Percentiles rank a stretch among this genome's conserved stretches.
phyloP scores from a whole-genome alignment of 768 basidiomycete genomes.

The Phlegmacium glaucopus region DNA sequence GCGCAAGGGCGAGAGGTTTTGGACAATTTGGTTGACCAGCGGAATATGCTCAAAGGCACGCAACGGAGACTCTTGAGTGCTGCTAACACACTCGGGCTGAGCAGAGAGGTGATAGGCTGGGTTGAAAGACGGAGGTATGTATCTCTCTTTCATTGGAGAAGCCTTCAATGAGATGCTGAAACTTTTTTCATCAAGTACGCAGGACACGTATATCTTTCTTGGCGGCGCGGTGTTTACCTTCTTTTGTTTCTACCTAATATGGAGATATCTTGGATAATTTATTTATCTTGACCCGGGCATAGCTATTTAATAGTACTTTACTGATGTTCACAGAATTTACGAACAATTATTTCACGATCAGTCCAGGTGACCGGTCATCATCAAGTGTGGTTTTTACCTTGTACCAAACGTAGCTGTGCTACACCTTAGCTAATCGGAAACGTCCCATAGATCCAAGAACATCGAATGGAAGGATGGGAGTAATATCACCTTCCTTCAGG shows the following conservation, averaged over 20 bases:
- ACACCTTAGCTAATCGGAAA: no score
- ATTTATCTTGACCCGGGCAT: slow-evolving; percentile 6
- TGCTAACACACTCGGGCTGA: slow-evolving; percentile 92
- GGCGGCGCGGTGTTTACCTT: slow-evolving; percentile 85
- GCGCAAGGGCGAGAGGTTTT: slow-evolving; percentile 90
- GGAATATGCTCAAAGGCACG: slow-evolving; percentile 94
- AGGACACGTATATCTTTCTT: slow-evolving; percentile 93
- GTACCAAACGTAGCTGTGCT: no score
- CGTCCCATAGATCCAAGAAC: no score
- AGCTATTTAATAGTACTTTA: slow-evolving; percentile 9
- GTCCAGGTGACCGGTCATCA: no score
- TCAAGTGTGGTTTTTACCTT: no score
- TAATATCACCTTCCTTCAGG: no score
- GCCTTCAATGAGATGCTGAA: not conserved
- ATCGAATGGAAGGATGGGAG: no score
- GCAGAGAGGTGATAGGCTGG: slow-evolving; percentile 94
- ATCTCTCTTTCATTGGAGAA: not conserved
- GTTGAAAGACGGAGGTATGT: slow-evolving; percentile 90
- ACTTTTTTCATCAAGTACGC: slow-evolving; percentile 53
- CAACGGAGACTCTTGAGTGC: slow-evolving; percentile 81
- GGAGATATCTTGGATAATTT: slow-evolving; percentile 76
- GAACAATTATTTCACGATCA: no score
- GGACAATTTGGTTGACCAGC: slow-evolving; percentile 90
- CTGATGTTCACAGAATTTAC: slow-evolving; percentile 8
- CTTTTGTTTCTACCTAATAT: slow-evolving; percentile 90